Conservation (phyloP, 768 basidiomycete genomes). For the Cubamyces lactineus region DNA sequence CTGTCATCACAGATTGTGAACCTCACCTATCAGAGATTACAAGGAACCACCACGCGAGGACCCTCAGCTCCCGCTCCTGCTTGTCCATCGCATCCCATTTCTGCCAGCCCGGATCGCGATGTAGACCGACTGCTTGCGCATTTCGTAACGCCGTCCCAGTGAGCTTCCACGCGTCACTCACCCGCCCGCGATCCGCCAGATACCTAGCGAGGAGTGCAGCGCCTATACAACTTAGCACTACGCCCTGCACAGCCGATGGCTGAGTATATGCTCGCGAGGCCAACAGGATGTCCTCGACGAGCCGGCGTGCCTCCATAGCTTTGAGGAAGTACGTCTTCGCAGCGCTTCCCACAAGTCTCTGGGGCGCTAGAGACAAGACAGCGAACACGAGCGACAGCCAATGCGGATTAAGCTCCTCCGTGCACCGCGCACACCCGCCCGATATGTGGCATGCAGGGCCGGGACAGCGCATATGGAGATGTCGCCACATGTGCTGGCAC, state of each 20-base stretch:
- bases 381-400: conserved; percentile 57
- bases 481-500: conserved; percentile 50
- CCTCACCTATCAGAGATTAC: conserved; percentile 30
- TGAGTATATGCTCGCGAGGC: conserved; percentile 27
- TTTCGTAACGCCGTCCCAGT: conserved; percentile 28
- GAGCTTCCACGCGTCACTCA: conserved; percentile 44
- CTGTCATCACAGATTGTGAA: neutral
- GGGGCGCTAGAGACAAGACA: conserved; percentile 47
- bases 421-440: conserved; percentile 30
- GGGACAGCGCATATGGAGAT: conserved; percentile 35
- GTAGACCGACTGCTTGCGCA: conserved; percentile 34
- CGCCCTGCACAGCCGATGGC: conserved; percentile 38
- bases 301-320: conserved; percentile 48
- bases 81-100: conserved; percentile 34
- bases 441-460: conserved; percentile 30
- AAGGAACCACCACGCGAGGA: conserved; percentile 33
- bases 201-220: conserved; percentile 49
- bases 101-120: conserved; percentile 34
- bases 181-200: conserved; percentile 48
- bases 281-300: conserved; percentile 46
- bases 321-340: conserved; percentile 43
- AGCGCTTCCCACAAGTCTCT: conserved; percentile 18
- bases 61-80: conserved; percentile 30
- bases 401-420: conserved; percentile 48
- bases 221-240: conserved; percentile 50